Evolutionary conservation across 1,284 basidiomycete genomes (phyloP).

Genomic region (Microbotryomycetes sp.): DNA sequence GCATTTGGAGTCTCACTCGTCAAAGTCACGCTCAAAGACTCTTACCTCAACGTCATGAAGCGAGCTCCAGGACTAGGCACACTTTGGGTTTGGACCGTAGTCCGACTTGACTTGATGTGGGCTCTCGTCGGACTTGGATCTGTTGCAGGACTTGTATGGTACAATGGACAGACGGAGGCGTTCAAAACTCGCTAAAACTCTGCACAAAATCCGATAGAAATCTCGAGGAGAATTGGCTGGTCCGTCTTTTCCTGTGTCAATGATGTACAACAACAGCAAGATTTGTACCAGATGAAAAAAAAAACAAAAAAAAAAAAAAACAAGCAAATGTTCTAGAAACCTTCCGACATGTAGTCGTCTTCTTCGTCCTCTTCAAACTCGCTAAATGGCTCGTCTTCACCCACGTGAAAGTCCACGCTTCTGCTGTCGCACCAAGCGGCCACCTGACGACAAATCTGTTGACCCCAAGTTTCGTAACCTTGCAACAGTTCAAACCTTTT

Average conservation of each 20-base stretch:
- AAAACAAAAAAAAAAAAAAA: too few species aligned
- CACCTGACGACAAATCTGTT: neutral
- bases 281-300: too few species aligned
- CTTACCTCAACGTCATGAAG: conserved; percentile 26
- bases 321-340: too few species aligned
- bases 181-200: conserved; percentile 10
- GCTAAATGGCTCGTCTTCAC: neutral
- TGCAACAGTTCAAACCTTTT: neutral
- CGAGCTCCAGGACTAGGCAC: conserved; percentile 20
- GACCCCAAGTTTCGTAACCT: neutral
- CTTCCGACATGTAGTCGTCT: neutral
- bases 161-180: conserved; percentile 1
- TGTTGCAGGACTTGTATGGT: conserved; percentile 14
- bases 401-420: neutral
- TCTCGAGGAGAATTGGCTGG: too few species aligned
- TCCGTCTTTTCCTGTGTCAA: too few species aligned
- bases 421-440: neutral
- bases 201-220: too few species aligned
- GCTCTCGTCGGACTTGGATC: conserved; percentile 10
- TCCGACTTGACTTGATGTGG: conserved; percentile 24
- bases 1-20: conserved; percentile 16
- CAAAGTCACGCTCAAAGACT: conserved; percentile 27
- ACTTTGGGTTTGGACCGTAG: conserved; percentile 29
- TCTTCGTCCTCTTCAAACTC: neutral
- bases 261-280: too few species aligned